Percentiles rank a stretch among this genome's conserved stretches.
phyloP scores from a whole-genome alignment of 108 stramenopile species.

The Fistulifera pelliculosa region DNA sequence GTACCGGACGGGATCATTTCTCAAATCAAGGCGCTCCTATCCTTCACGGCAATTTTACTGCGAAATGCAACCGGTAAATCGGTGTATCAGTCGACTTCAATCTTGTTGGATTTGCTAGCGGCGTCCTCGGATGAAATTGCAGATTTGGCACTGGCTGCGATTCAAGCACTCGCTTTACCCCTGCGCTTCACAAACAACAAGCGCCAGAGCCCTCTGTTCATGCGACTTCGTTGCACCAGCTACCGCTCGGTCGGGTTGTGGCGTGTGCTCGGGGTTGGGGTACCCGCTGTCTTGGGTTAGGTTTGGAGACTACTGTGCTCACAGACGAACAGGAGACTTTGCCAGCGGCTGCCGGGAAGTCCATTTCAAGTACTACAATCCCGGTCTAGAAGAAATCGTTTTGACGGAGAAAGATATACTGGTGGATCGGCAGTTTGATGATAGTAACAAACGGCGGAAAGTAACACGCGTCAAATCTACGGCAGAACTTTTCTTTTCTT shows the following conservation, averaged over 20 bases:
- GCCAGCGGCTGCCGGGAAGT: neutral
- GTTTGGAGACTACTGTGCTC: conserved; percentile 15
- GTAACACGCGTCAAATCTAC: conserved; percentile 23
- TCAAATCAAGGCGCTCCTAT: conserved; percentile 42
- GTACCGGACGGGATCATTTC: conserved; percentile 28
- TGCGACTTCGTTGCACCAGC: conserved; percentile 38
- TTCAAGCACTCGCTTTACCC: conserved; percentile 64
- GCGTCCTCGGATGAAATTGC: conserved; percentile 58
- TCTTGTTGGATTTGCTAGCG: conserved; percentile 69
- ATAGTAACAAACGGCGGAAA: too few species aligned
- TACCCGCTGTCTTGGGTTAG: conserved; percentile 63
- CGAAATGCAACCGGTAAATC: conserved; percentile 74
- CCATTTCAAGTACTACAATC: neutral
- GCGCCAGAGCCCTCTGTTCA: conserved; percentile 68
- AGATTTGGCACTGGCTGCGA: conserved; percentile 38
- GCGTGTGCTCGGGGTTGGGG: conserved; percentile 82
- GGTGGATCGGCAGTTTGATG: too few species aligned
- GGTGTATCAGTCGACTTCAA: conserved; percentile 69
- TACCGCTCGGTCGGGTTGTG: conserved; percentile 51
- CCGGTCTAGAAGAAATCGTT: too few species aligned
- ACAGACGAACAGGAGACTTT: neutral
- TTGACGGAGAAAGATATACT: too few species aligned
- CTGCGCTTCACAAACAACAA: conserved; percentile 78
- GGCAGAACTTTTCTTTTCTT: conserved; percentile 43
- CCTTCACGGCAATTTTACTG: conserved; percentile 58